A percentile compares a stretch with the other conserved stretches of the same genome.
phyloP scores from a whole-genome alignment of 1,284 basidiomycete genomes.

The Ceratobasidium sp. region DNA sequence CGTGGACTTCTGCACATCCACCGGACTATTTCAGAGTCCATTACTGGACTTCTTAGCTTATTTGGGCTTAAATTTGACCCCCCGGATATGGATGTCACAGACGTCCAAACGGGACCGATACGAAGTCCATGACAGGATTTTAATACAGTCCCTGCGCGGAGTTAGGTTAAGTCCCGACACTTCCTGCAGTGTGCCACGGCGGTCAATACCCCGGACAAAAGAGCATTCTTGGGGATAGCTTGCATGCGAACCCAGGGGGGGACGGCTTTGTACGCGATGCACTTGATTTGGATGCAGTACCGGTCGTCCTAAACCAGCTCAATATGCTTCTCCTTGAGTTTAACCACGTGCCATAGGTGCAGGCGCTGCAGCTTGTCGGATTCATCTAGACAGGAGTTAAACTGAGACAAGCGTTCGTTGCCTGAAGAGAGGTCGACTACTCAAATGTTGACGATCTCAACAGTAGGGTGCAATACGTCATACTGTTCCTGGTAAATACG shows the following conservation, averaged over 20 bases:
- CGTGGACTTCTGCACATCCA: no score
- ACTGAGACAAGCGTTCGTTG: neutral
- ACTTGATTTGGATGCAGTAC: conserved; percentile 21
- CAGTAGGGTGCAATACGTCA: conserved; percentile 33
- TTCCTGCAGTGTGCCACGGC: no score
- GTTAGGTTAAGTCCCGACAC: no score
- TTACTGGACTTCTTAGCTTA: no score
- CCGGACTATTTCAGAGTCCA: no score
- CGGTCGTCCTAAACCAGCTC: no score
- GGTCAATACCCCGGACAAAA: no score
- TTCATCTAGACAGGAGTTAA: conserved; percentile 3
- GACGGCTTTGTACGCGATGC: conserved; percentile 9
- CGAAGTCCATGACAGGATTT: no score
- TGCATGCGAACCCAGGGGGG: conserved; percentile 28
- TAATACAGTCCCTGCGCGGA: no score
- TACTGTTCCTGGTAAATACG: conserved; percentile 32
- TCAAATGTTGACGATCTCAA: conserved; percentile 36
- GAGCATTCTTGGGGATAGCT: neutral
- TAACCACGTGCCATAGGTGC: conserved; percentile 36
- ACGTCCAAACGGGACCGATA: no score
- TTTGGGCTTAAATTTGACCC: no score
- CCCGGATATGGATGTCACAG: no score
- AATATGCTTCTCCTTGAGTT: conserved; percentile 38
- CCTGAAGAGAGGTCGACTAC: neutral
- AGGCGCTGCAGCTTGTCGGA: conserved; percentile 33